Percentiles rank a stretch among this genome's conserved stretches.
Evolutionary conservation across 1,284 basidiomycete genomes (phyloP).

Genomic region (Ceratobasidium sp.): DNA sequence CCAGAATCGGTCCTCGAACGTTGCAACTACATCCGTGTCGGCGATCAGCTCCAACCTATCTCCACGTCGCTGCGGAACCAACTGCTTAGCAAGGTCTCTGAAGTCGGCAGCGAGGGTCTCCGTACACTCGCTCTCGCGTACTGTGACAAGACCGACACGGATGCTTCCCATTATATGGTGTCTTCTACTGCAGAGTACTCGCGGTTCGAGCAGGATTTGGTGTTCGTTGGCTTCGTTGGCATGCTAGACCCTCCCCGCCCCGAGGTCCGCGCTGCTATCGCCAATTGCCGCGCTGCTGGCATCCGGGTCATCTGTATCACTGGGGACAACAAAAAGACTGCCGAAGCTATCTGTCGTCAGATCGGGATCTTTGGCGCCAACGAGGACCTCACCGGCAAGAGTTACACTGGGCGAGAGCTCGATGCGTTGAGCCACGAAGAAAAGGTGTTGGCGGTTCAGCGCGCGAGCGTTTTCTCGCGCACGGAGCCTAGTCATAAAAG

Average conservation of each 20-base stretch:
- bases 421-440: conserved; percentile 83
- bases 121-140: conserved; percentile 93
- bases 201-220: conserved; percentile 89
- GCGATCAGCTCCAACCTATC: conserved; percentile 58
- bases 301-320: conserved; percentile 98
- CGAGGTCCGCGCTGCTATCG: conserved; percentile 88
- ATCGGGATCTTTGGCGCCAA: conserved; percentile 90
- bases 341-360: conserved; percentile 95
- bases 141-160: conserved; percentile 78
- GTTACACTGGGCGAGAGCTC: conserved; percentile 93
- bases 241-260: conserved; percentile 99
- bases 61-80: conserved; percentile 27
- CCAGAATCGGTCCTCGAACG: conserved; percentile 94
- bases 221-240: conserved; percentile 94
- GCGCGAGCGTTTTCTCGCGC: conserved; percentile 89
- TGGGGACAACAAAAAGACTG: conserved; percentile 98
- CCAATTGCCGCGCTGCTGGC: conserved; percentile 91
- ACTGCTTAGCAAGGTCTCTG: conserved; percentile 63
- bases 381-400: conserved; percentile 89
- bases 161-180: conserved; percentile 82
- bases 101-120: conserved; percentile 82
- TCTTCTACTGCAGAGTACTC: conserved; percentile 83
- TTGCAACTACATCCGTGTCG: conserved; percentile 78
- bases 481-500: conserved; percentile 97
- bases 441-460: conserved; percentile 85